Evolutionary conservation across 139 green algal species (phyloP).

Genomic region (Mesotaenium endlicherianum): DNA sequence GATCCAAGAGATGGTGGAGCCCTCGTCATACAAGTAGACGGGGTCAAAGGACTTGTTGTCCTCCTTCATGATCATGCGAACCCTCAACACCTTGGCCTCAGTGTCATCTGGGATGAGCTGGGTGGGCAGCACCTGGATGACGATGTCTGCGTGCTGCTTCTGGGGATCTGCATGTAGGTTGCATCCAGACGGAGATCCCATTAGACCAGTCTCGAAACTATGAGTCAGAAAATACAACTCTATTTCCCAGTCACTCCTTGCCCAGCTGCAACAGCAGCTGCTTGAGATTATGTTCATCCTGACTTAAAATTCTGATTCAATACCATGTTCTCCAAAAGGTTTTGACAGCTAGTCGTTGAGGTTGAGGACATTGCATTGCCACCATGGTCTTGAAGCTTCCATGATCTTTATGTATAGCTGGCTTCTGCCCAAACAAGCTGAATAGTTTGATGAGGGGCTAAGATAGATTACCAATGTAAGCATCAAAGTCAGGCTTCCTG

Average conservation of each 20-base stretch:
- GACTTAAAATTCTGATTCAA: too few species aligned
- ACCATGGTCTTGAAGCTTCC: too few species aligned
- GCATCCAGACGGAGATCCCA: background rate
- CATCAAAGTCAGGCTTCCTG: conserved; percentile 98
- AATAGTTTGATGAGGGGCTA: background rate
- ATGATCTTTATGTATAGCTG: too few species aligned
- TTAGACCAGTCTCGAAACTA: too few species aligned
- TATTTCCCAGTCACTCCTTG: too few species aligned
- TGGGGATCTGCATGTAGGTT: conserved; percentile 97
- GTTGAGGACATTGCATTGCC: too few species aligned
- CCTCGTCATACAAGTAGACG: conserved; percentile 97
- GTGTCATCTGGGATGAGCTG: conserved; percentile 98
- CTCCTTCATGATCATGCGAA: conserved; percentile 99
- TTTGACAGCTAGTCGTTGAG: too few species aligned
- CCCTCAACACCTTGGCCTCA: conserved; percentile 97
- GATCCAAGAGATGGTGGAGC: conserved; percentile 98
- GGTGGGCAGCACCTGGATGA: conserved; percentile 99
- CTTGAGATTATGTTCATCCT: too few species aligned
- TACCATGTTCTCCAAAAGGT: too few species aligned
- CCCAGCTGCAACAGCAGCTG: too few species aligned
- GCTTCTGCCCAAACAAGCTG: too few species aligned
- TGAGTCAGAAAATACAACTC: too few species aligned
- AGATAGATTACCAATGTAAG: conserved; percentile 53
- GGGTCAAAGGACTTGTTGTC: conserved; percentile 82
- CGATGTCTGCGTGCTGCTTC: conserved; percentile 96